A percentile compares a stretch with the other conserved stretches of the same genome.
Conservation (phyloP, 2,329 filamentous ascomycete genomes). For the Meredithiella fracta region DNA sequence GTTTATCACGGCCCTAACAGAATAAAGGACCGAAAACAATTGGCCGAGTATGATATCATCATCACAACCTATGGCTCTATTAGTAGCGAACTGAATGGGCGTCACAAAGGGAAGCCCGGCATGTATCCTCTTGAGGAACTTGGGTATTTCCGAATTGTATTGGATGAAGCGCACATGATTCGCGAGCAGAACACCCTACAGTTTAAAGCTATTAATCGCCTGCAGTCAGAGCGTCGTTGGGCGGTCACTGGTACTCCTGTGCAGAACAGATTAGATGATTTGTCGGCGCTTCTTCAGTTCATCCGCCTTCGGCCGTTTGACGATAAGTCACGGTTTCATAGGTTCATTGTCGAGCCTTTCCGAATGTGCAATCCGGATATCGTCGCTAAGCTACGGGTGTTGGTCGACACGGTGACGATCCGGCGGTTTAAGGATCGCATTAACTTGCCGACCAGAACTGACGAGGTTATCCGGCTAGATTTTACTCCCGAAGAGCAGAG, state of each 20-base stretch:
- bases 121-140: slow-evolving; percentile 55
- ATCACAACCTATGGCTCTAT: slow-evolving; percentile 89
- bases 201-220: slow-evolving; percentile 66
- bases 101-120: slow-evolving; percentile 43
- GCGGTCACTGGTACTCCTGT: slow-evolving; percentile 94
- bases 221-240: slow-evolving; percentile 74
- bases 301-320: slow-evolving; percentile 74
- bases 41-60: slow-evolving; percentile 64
- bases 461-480: slow-evolving; percentile 55
- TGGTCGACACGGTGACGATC: slow-evolving; percentile 89
- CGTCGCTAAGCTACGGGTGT: slow-evolving; percentile 65
- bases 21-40: slow-evolving; percentile 47
- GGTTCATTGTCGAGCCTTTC: slow-evolving; percentile 71
- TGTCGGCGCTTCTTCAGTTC: slow-evolving; percentile 75
- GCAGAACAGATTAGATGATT: slow-evolving; percentile 81
- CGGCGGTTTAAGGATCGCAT: slow-evolving; percentile 86
- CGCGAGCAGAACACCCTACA: slow-evolving; percentile 68
- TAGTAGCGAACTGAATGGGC: slow-evolving; percentile 56
- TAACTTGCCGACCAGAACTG: slow-evolving; percentile 56
- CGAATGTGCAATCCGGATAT: slow-evolving; percentile 74
- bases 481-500: slow-evolving; percentile 60
- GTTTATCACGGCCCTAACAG: slow-evolving; percentile 76
- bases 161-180: slow-evolving; percentile 92
- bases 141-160: slow-evolving; percentile 83
- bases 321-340: slow-evolving; percentile 55